A percentile compares a stretch with the other conserved stretches of the same genome.
Evolutionary conservation across 169 alveolate species (phyloP).

Genomic region (Plasmodium berghei): DNA sequence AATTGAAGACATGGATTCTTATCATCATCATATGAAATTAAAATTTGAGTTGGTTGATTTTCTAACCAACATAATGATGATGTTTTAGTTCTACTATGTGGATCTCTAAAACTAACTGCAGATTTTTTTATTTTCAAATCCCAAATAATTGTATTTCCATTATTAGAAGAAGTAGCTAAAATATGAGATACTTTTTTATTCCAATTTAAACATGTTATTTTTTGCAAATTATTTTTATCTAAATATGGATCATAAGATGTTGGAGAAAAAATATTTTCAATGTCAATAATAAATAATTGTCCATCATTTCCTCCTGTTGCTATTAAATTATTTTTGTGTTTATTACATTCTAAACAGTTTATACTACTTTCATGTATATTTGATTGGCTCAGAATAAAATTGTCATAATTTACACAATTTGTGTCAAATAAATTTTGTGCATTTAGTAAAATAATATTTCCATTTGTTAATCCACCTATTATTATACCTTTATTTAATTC

Average conservation of each 20-base stretch:
- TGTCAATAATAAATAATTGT: slow-evolving; percentile 78
- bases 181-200: slow-evolving; percentile 87
- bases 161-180: slow-evolving; percentile 88
- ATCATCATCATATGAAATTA: slow-evolving; percentile 89
- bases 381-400: slow-evolving; percentile 65
- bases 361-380: slow-evolving; percentile 72
- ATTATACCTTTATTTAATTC: slow-evolving; percentile 59
- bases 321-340: slow-evolving; percentile 74
- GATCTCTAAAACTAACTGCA: slow-evolving; percentile 89
- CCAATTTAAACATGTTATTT: slow-evolving; percentile 84
- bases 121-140: slow-evolving; percentile 88
- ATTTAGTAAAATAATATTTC: slow-evolving; percentile 53
- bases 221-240: slow-evolving; percentile 80
- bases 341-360: slow-evolving; percentile 79
- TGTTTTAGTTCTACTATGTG: slow-evolving; percentile 87
- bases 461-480: slow-evolving; percentile 75
- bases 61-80: slow-evolving; percentile 89
- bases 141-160: slow-evolving; percentile 88
- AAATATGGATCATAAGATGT: slow-evolving; percentile 75
- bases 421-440: slow-evolving; percentile 43
- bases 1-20: slow-evolving; percentile 88
- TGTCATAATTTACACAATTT: slow-evolving; percentile 6
- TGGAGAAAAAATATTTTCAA: slow-evolving; percentile 73
- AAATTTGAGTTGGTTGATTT: slow-evolving; percentile 88
- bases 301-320: slow-evolving; percentile 85